Evolutionary conservation across 371 early-diverging fungal genomes (phyloP), one percentile per base, ranked within the genome.

Genomic region (Mucor lusitanicus): DNA sequence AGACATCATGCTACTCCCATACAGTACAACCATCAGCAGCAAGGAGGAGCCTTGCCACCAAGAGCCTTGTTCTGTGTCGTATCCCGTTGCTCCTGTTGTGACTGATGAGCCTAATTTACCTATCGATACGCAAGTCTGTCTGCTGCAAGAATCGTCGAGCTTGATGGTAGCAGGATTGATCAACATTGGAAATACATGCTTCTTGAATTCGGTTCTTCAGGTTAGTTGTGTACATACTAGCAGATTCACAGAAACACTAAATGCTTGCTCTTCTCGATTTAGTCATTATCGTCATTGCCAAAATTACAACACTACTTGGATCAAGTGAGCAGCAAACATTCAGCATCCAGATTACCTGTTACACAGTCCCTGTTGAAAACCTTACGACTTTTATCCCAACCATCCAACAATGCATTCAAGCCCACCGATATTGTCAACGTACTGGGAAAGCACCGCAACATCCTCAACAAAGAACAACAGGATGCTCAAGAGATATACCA

Each of bases 401-500:
- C 84, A 17, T 46, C 72, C 9, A 64, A 72, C 4, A 50, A 64
- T 0, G 50, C 75, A n/a, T 79, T 83, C 50, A 59, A 69, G 23
- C 81, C 84, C 0, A 65, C 33, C 5, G 80, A 75, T 11, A 61
- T 83, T 32, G 74, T 81, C 0, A 55, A 63, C 0, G 70, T 75
- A 28, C 42, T 83, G 56, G 53, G 60, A 12, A 48, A n/a, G 0
- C 46, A 61, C 42, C 56, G 23, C 39, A 67, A 69, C 9, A 68
- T 91, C 19, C 81, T 85, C 67, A 89, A 90, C 68, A 85, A 82
- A 64, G 88, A 90, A 67, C 94, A 94, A 63, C 91, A 96, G 81
- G 97, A 97, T 72, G 97, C 97, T 2, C 97, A 97, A 71, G 97
- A 97, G 72, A 82, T 95, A 6, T 92, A 95, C 63, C 94, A 95